Percentiles rank a stretch among this genome's conserved stretches.
Evolutionary conservation across 495 filamentous ascomycete species (phyloP).

Genomic region (Annulohypoxylon moriforme): DNA sequence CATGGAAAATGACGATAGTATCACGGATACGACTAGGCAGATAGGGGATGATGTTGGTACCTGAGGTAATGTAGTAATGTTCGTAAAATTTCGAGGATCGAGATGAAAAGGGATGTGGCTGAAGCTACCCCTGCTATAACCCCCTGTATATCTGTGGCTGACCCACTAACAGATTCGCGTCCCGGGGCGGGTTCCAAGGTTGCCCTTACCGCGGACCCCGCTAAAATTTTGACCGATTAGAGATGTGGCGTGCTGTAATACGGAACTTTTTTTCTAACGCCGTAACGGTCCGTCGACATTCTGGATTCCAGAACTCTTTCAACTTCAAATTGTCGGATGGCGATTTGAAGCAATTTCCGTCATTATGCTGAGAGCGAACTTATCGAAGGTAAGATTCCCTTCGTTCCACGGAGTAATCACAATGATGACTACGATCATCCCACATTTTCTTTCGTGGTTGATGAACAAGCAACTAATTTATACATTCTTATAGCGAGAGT

Average conservation of each 20-base stretch:
- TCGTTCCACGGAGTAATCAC: too few relatives aligned
- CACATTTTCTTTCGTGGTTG: background rate
- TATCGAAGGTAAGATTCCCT: constrained; percentile 34
- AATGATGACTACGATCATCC: background rate
- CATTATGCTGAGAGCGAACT: constrained; percentile 48
- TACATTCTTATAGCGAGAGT: constrained; percentile 33
- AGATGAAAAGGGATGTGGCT: constrained; percentile 32
- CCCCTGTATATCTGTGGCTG: constrained; percentile 7
- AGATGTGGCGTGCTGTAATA: constrained; percentile 16
- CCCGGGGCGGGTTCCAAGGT: background rate
- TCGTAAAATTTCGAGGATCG: constrained; percentile 14
- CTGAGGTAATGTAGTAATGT: constrained; percentile 8
- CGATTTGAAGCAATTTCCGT: constrained; percentile 21
- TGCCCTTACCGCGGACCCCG: constrained; percentile 2
- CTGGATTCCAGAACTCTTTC: background rate
- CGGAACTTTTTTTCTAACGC: constrained; percentile 23
- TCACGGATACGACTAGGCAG: background rate
- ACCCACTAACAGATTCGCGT: background rate
- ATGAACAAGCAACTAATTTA: constrained; percentile 20
- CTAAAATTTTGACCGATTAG: constrained; percentile 13
- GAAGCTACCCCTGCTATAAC: constrained; percentile 36
- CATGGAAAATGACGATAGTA: too few relatives aligned
- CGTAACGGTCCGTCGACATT: background rate
- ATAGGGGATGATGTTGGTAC: constrained; percentile 1
- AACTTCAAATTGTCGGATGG: constrained; percentile 39